Evolutionary conservation across 2,329 filamentous ascomycete species (phyloP).

Genomic region (Exophiala sp.): DNA sequence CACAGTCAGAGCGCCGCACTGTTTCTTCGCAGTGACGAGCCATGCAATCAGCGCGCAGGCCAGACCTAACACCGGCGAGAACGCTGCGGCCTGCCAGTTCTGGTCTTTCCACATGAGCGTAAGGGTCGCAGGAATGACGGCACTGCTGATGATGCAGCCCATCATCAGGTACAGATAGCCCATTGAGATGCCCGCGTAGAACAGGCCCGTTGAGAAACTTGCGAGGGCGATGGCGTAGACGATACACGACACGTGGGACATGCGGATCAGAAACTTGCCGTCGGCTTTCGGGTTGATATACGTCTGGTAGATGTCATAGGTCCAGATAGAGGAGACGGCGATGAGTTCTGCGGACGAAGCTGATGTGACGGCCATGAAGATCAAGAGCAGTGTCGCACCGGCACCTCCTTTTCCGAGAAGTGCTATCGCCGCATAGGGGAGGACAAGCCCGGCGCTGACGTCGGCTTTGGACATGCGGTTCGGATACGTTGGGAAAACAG

Average conservation of each 20-base stretch:
- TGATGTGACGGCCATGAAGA: constrained; percentile 88
- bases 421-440: constrained; percentile 81
- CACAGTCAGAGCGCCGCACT: constrained; percentile 67
- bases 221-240: constrained; percentile 76
- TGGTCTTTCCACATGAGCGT: constrained; percentile 79
- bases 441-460: constrained; percentile 76
- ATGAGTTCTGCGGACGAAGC: constrained; percentile 81
- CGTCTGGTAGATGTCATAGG: constrained; percentile 83
- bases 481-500: constrained; percentile 55
- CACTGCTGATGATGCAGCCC: constrained; percentile 84
- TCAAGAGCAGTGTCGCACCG: constrained; percentile 70
- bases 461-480: constrained; percentile 69
- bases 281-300: constrained; percentile 77
- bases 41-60: constrained; percentile 68
- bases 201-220: constrained; percentile 70
- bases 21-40: constrained; percentile 70
- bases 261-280: constrained; percentile 73
- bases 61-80: constrained; percentile 67
- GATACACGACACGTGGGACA: constrained; percentile 70
- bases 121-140: constrained; percentile 76
- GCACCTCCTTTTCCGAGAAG: constrained; percentile 79
- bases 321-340: constrained; percentile 81
- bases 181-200: constrained; percentile 75
- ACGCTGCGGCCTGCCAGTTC: constrained; percentile 68
- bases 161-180: constrained; percentile 79